A percentile compares a stretch with the other conserved stretches of the same genome.
These are phyloP conservation scores for Phytopythium montanum DNA, from an alignment of 352 stramenopile species.

Conservation along the genomic window DNA sequence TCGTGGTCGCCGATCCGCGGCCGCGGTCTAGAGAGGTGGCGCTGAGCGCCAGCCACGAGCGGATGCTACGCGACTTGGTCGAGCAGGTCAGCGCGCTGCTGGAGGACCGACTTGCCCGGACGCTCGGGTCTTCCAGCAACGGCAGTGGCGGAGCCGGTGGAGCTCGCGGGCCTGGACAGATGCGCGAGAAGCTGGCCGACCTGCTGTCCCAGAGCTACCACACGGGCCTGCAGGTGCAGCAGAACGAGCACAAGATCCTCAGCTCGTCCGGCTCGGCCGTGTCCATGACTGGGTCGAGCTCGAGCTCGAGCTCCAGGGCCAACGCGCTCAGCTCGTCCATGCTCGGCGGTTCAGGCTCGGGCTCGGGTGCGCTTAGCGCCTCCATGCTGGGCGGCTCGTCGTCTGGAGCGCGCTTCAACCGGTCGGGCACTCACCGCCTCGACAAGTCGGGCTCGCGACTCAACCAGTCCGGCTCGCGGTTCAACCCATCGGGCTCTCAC, in stretches of 20 bases:
- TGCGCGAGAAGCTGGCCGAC: slow-evolving; percentile 39
- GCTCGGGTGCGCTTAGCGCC: background rate
- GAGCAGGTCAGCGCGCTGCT: slow-evolving; percentile 45
- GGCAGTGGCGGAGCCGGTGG: slow-evolving; percentile 1
- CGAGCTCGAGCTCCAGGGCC: background rate
- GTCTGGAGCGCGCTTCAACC: no score
- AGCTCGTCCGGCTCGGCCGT: slow-evolving; percentile 1
- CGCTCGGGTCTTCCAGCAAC: slow-evolving; percentile 9
- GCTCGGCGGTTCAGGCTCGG: background rate
- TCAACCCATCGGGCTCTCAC: background rate
- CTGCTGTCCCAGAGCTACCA: slow-evolving; percentile 52
- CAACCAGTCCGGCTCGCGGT: background rate
- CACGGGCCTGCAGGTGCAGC: slow-evolving; percentile 42
- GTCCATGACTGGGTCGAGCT: background rate
- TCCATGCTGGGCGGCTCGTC: background rate
- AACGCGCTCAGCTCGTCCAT: background rate
- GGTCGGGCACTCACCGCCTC: no score
- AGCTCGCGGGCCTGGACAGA: slow-evolving; percentile 17
- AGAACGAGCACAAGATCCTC: slow-evolving; percentile 31
- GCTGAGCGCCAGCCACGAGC: slow-evolving; percentile 25
- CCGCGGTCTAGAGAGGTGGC: slow-evolving; percentile 18
- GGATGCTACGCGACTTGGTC: slow-evolving; percentile 32
- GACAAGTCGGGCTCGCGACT: background rate
- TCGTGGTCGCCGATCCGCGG: slow-evolving; percentile 51
- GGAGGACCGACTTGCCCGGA: slow-evolving; percentile 35